Base-by-base conservation (phyloP, 2,329 filamentous ascomycete genomes). In the Emmonsiellopsis sp. region DNA sequence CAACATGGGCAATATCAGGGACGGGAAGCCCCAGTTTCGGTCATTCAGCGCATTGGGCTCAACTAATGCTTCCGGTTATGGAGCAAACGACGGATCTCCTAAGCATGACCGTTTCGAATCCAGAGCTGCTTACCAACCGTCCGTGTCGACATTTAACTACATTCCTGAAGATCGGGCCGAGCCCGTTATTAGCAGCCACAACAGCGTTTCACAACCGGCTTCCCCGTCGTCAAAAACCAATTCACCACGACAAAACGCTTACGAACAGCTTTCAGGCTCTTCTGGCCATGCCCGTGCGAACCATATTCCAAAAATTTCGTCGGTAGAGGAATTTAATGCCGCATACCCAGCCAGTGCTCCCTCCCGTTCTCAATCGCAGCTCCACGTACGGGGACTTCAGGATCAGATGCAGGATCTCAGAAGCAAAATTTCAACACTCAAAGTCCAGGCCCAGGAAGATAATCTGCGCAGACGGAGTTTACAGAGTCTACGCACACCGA, bases 371-470 rank as follows among this genome's bases (percentile, higher is more conserved):
- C 77, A 83, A 11, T 92, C 88, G 0, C 83, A 83, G n/a, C 78
- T 84, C 11, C 84, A 87, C 63, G 82, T 88, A 63, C 82, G 85
- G 7, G 81, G 83, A 62, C 74, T 95, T 43, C 88, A 88, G 56
- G 85, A 89, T 59, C 89, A 95, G 66, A 88, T 95, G 80, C 84
- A 86, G 53, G 88, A 87, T 51, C 76, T 95, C 46, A 91, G 90
- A 64, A 88, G 87, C 55, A 88, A 89, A 62, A 90, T 95, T 37
- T 91, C 88, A 1, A 86, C 77, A 13, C 70, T 95, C 42, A 86
- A 87, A 61, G 83, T 90, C 57, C 85, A 88, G 61, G 86, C 88
- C 0, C 81, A 86, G 17, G 87, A 86, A 54, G 90, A 95, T 61
- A 89, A 81, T 60, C 69, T 94, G 62, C 84, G 87, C 62, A 80